Conservation (phyloP, 177 flowering plant genomes). For the Vitis hybrid region DNA sequence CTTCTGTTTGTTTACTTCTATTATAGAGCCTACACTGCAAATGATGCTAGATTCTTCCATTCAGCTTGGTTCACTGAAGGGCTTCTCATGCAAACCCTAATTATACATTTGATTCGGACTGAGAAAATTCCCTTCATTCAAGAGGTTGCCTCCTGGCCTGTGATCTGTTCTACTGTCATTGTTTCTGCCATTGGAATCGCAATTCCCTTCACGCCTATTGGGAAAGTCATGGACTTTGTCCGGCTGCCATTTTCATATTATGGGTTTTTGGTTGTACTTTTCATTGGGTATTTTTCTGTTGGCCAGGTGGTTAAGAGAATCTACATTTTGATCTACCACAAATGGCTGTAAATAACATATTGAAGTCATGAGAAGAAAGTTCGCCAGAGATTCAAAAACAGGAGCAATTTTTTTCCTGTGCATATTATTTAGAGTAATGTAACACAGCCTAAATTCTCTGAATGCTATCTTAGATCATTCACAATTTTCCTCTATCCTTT, state of each 20-base stretch:
- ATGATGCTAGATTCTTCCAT: slow-evolving; percentile 31
- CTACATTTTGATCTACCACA: slow-evolving; percentile 49
- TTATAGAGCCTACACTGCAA: slow-evolving; percentile 17
- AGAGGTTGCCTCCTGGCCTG: slow-evolving; percentile 74
- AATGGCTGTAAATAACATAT: slow-evolving; percentile 48
- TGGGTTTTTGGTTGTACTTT: slow-evolving; percentile 62
- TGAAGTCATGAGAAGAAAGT: background rate
- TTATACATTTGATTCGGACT: slow-evolving; percentile 66
- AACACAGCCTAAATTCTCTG: slow-evolving; percentile 14
- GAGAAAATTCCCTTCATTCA: slow-evolving; percentile 76
- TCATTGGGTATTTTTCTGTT: slow-evolving; percentile 53
- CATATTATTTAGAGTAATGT: slow-evolving; percentile 6
- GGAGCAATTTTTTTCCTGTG: slow-evolving; percentile 9
- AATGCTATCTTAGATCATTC: slow-evolving; percentile 7
- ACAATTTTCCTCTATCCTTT: background rate
- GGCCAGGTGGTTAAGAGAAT: slow-evolving; percentile 65
- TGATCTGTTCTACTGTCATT: slow-evolving; percentile 51
- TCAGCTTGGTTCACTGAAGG: slow-evolving; percentile 73
- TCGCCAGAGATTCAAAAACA: slow-evolving; percentile 3
- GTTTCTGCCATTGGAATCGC: slow-evolving; percentile 63
- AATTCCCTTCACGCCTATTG: slow-evolving; percentile 52
- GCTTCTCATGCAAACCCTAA: slow-evolving; percentile 73
- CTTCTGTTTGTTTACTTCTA: slow-evolving; percentile 54
- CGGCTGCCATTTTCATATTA: slow-evolving; percentile 57
- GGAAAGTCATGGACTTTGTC: slow-evolving; percentile 45